A percentile compares a stretch with the other conserved stretches of the same genome.
Conservation (phyloP, 192 early-diverging fungal species). For the Oehlia diaphana region DNA sequence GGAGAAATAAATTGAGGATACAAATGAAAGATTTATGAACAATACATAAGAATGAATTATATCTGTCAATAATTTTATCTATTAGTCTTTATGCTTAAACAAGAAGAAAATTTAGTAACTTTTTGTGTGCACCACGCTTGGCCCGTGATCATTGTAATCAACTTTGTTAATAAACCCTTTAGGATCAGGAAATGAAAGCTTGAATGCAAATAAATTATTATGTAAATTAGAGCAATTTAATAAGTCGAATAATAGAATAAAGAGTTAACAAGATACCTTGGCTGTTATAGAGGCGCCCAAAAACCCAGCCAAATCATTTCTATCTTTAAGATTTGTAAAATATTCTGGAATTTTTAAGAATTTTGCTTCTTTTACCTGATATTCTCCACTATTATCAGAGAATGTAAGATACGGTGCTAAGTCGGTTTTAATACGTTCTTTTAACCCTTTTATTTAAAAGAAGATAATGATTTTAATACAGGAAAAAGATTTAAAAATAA, state of each 20-base stretch:
- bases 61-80: too few relatives aligned
- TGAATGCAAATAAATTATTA: neutral
- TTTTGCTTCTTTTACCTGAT: slow-evolving; percentile 80
- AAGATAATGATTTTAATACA: neutral
- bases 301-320: slow-evolving; percentile 68
- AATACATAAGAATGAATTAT: too few relatives aligned
- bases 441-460: slow-evolving; percentile 49
- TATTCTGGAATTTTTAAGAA: slow-evolving; percentile 86
- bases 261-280: slow-evolving; percentile 56
- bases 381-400: slow-evolving; percentile 84
- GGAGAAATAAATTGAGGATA: too few relatives aligned
- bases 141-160: slow-evolving; percentile 93
- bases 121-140: slow-evolving; percentile 74
- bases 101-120: slow-evolving; percentile 16
- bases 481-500: neutral
- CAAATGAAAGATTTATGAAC: too few relatives aligned
- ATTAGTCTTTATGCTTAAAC: too few relatives aligned
- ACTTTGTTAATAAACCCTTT: slow-evolving; percentile 72
- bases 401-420: slow-evolving; percentile 61
- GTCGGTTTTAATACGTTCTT: slow-evolving; percentile 69
- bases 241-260: neutral
- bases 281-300: slow-evolving; percentile 86
- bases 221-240: neutral
- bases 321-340: slow-evolving; percentile 74
- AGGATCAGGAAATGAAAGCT: slow-evolving; percentile 64